Evolutionary conservation across 164 flowering plant genomes (phyloP), one percentile per base, ranked within the genome.

Genomic region (Warburgia ugandensis): DNA sequence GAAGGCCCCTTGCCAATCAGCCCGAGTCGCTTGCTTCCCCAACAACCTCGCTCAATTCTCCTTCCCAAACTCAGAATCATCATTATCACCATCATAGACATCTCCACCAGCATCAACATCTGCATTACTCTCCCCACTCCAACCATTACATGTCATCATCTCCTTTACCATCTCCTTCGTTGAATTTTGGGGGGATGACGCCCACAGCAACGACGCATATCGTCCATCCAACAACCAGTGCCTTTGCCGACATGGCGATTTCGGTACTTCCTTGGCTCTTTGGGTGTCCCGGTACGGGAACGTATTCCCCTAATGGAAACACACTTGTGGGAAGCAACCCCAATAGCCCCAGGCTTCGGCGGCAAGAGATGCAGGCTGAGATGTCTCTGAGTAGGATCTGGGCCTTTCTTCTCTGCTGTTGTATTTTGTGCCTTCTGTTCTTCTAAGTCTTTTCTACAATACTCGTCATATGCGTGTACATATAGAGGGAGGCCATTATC

Each of bases 161-260:
- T n/a, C n/a, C n/a, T n/a, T n/a, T n/a, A 16, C 13, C 55, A 19
- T 9, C 55, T 10, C n/a, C 54, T 11, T 1, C 17, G 41, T 26
- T 37, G 54, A 22, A 21, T 21, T 35, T 20, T 35, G 27, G 46
- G 4, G 46, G 26, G 3, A 53, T n/a, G n/a, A n/a, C n/a, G n/a
- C n/a, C n/a, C n/a, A n/a, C n/a, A n/a, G n/a, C n/a, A n/a, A n/a
- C 75, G 9, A 50, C 59, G 3, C 55, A 37, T 37, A 16, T 62
- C 0, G 38, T 65, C 23, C 56, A 44, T 31, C 88, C 86, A 13
- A 58, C 61, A 5, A 58, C 67, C 16, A 77, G 71, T 31, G 72
- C 75, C 73, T 55, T 76, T 20, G 81, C 84, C 14, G 95, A 78
- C 46, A 71, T 79, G 74, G 69, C 77, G 1, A 66, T 45, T 23